These are phyloP conservation scores for Phytophthora melonis DNA, from an alignment of 352 stramenopile genomes.

Conservation along the genomic window DNA sequence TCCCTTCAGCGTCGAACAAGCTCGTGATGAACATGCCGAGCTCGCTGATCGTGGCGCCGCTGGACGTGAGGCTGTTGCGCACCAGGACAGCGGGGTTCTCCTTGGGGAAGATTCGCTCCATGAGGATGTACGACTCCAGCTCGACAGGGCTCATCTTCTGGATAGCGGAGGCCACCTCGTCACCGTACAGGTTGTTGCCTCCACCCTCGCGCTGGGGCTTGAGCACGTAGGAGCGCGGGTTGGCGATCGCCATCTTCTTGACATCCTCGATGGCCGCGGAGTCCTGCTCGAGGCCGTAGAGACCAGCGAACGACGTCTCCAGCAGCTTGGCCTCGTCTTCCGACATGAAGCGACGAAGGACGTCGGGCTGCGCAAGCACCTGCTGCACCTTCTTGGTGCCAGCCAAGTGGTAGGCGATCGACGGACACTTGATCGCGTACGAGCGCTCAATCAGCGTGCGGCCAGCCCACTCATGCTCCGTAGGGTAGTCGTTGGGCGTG, in stretches of 20 bases:
- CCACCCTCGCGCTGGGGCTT: conserved; percentile 99
- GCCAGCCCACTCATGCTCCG: conserved; percentile 90
- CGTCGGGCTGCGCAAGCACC: conserved; percentile 85
- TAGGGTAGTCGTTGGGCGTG: conserved; percentile 96
- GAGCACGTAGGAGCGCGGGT: conserved; percentile 91
- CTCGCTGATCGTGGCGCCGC: conserved; percentile 93
- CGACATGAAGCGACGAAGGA: conserved; percentile 92
- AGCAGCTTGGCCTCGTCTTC: conserved; percentile 75
- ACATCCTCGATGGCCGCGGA: conserved; percentile 64
- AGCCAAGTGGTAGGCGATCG: conserved; percentile 96
- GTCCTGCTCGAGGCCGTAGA: conserved; percentile 95
- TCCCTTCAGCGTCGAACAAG: conserved; percentile 72
- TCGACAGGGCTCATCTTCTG: conserved; percentile 74
- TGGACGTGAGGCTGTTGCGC: conserved; percentile 74
- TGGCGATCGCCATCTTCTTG: conserved; percentile 76
- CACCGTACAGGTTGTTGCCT: conserved; percentile 98
- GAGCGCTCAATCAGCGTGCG: conserved; percentile 92
- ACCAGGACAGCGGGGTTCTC: conserved; percentile 82
- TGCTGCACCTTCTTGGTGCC: conserved; percentile 99
- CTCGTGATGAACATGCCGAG: conserved; percentile 96
- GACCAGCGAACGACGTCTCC: conserved; percentile 93
- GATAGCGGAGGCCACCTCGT: conserved; percentile 91
- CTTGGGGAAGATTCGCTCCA: conserved; percentile 96
- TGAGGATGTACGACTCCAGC: conserved; percentile 95
- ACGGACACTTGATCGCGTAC: conserved; percentile 96